Evolutionary conservation across 2,329 filamentous ascomycete genomes (phyloP), one percentile per base, ranked within the genome.

Genomic region (Nectriaceae sp.): DNA sequence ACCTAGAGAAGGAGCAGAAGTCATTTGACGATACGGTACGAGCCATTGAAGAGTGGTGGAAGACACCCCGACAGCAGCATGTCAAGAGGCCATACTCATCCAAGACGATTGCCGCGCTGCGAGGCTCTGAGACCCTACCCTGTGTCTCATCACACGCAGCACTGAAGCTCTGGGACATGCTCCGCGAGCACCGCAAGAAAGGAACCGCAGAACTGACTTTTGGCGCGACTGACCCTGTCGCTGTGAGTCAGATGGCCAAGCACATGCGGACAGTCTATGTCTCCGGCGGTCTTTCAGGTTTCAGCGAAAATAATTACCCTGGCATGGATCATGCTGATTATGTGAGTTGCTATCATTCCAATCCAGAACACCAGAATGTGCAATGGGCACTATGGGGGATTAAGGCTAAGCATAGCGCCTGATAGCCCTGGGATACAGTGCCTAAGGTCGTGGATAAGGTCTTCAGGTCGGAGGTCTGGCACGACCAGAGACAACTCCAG

Each of bases 301-400:
- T 71, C 29, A 68, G 65, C 2, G 64, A 71, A 47, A 67, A 68
- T 6, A 56, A 59, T 3, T 53, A 66, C 21, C 69, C 70, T 0
- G 71, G 71, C 18, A 68, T 68, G 61, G 70, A 73, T 45, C 67
- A 70, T 44, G 68, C 67, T 16, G 71, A 74, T 47, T 73, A 73
- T 44, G n/a, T n/a, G n/a, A n/a, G n/a, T n/a, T n/a, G n/a, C n/a
- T n/a, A n/a, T n/a, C n/a, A n/a, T n/a, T n/a, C n/a, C n/a, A n/a
- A n/a, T n/a, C n/a, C n/a, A n/a, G n/a, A n/a, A n/a, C n/a, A n/a
- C n/a, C n/a, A n/a, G n/a, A n/a, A n/a, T n/a, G n/a, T n/a, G n/a
- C n/a, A n/a, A n/a, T n/a, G n/a, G n/a, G n/a, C n/a, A n/a, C n/a
- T n/a, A n/a, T n/a, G n/a, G n/a, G n/a, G n/a, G n/a, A n/a, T n/a